These are phyloP conservation scores for Suillus spraguei DNA, from an alignment of 768 basidiomycete species.

Conservation along the genomic window DNA sequence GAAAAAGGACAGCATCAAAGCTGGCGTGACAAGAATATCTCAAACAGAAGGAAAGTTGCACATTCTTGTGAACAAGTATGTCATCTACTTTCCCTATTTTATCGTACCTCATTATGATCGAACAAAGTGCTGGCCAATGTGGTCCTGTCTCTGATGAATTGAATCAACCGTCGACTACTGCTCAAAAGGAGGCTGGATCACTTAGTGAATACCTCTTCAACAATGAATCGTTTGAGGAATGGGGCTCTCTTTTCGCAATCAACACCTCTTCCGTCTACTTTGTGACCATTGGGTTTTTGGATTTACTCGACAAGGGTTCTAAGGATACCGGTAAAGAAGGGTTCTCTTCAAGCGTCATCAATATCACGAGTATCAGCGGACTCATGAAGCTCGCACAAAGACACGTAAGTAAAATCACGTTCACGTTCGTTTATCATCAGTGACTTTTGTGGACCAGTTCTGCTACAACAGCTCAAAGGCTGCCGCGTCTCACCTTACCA, in stretches of 20 bases:
- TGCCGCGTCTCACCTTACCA: constrained; percentile 75
- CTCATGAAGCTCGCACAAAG: constrained; percentile 69
- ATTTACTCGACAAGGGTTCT: constrained; percentile 72
- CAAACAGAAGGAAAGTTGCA: constrained; percentile 66
- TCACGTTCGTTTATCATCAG: neutral
- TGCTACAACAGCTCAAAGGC: constrained; percentile 83
- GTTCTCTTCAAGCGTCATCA: constrained; percentile 70
- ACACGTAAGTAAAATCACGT: constrained; percentile 55
- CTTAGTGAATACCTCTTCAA: constrained; percentile 72
- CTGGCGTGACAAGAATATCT: constrained; percentile 44
- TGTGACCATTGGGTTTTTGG: constrained; percentile 74
- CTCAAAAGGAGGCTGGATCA: constrained; percentile 64
- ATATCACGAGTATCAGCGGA: constrained; percentile 80
- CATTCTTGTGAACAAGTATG: constrained; percentile 82
- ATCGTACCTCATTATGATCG: constrained; percentile 1
- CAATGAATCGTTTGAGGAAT: constrained; percentile 62
- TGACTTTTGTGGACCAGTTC: constrained; percentile 48
- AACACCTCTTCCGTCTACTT: constrained; percentile 83
- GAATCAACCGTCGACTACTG: constrained; percentile 53
- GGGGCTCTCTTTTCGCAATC: constrained; percentile 62
- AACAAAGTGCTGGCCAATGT: constrained; percentile 67
- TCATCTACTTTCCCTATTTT: neutral
- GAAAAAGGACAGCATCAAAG: constrained; percentile 62
- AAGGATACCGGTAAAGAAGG: constrained; percentile 58
- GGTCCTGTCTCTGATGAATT: constrained; percentile 68